Evolutionary conservation across 2,329 filamentous ascomycete genomes (phyloP), one percentile per base, ranked within the genome.

Genomic region (Aspergillus nomiae): DNA sequence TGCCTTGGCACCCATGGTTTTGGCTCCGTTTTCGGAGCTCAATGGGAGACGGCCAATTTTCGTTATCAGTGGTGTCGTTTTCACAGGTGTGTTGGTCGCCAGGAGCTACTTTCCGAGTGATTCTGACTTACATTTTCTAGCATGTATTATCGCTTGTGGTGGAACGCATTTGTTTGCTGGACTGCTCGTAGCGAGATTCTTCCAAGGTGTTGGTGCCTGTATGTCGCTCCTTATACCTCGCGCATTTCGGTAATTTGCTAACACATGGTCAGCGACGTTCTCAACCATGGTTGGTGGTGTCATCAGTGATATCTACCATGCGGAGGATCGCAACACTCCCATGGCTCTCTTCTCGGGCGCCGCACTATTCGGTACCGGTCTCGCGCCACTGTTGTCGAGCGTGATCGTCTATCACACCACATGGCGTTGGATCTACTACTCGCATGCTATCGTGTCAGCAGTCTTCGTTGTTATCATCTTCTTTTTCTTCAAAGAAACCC

Each of bases 231-330:
- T 36, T 16, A 36, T 16, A 7, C 1, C 6, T 16, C 0, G 14
- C 14, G 6, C 0, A 58, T 76, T 43, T 45, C 14, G 14, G 26
- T 4, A 28, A 4, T 11, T 7, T 50, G 16, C 24, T 50, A 30
- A 50, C n/a, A 43, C 12, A 26, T 63, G 41, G 12, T 3, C 28
- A 80, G 78, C 74, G 38, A 88, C 86, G 0, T 96, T 96, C 73
- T 92, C 90, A 51, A 95, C 92, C 26, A 94, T 97, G 85, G 90
- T 96, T 0, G 94, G 94, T n/a, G 94, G 94, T 4, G 91, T 97
- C 4, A 90, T 97, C 46, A 90, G 90, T 57, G 94, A 97, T 72
- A 86, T 97, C 63, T 97, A 93, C 80, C 86, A 89, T 55, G 87
- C 91, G 11, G 81, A 91, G 63, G 89, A 91, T 51, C 84, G 94